Evolutionary conservation across 2,329 filamentous ascomycete genomes (phyloP).

Genomic region (Stagonosporopsis rhizophila): DNA sequence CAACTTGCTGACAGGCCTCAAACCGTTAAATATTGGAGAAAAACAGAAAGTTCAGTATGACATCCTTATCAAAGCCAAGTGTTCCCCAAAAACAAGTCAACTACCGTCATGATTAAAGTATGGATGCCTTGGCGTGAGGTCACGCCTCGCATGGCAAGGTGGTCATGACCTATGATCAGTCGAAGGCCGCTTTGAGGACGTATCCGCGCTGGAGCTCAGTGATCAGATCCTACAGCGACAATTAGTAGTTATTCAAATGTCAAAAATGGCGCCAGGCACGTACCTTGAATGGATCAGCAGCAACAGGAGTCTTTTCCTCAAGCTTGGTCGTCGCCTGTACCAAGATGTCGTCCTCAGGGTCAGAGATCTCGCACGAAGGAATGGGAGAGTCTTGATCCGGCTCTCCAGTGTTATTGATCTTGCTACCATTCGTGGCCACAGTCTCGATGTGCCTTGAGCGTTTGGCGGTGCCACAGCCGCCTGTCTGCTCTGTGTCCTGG

Average conservation of each 20-base stretch:
- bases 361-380: not conserved
- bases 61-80: not conserved
- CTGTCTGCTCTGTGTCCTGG: not conserved
- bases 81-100: not conserved
- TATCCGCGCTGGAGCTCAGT: constrained; percentile 12
- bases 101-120: not conserved
- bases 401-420: not conserved
- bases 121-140: too few relatives aligned
- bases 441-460: not conserved
- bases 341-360: not conserved
- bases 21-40: not conserved
- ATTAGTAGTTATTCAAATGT: not conserved
- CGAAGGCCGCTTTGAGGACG: constrained; percentile 16
- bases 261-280: not conserved
- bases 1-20: not conserved
- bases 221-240: constrained; percentile 10
- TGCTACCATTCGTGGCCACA: too few relatives aligned
- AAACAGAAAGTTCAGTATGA: not conserved
- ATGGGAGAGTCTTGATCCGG: not conserved
- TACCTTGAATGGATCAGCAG: constrained; percentile 21
- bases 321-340: not conserved
- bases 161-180: not conserved
- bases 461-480: not conserved
- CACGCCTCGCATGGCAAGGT: too few relatives aligned
- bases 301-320: not conserved